Conservation (phyloP, 768 basidiomycete species). For the Coprinopsis cinerea region DNA sequence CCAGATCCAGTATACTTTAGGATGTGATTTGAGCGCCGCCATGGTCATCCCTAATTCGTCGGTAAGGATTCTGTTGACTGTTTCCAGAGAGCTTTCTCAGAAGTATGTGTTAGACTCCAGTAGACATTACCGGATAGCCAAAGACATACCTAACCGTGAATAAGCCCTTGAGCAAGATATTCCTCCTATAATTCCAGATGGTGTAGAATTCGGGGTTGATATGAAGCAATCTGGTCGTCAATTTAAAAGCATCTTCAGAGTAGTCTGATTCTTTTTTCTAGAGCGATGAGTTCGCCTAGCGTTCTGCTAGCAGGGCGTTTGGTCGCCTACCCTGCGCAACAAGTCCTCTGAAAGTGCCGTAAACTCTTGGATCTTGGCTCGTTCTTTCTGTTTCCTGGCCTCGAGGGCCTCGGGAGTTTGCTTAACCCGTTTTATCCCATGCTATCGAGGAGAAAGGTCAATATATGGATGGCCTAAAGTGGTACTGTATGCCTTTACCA, state of each 20-base stretch:
- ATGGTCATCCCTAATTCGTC: slow-evolving; percentile 81
- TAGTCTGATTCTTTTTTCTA: slow-evolving; percentile 71
- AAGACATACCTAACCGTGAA: slow-evolving; percentile 57
- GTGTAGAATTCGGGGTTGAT: slow-evolving; percentile 96
- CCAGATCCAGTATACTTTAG: slow-evolving; percentile 99
- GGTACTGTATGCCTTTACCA: neutral
- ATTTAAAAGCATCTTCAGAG: slow-evolving; percentile 66
- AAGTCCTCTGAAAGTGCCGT: slow-evolving; percentile 58
- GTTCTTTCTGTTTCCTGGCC: slow-evolving; percentile 65
- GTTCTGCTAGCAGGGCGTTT: slow-evolving; percentile 4
- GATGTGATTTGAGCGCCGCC: slow-evolving; percentile 71
- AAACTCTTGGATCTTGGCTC: slow-evolving; percentile 72
- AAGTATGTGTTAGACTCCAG: slow-evolving; percentile 12
- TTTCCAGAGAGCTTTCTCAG: slow-evolving; percentile 47
- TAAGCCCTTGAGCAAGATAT: slow-evolving; percentile 66
- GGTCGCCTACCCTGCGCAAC: slow-evolving; percentile 51
- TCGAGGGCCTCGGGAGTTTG: slow-evolving; percentile 57
- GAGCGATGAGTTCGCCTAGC: slow-evolving; percentile 2
- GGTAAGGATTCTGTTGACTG: slow-evolving; percentile 57
- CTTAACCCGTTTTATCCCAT: slow-evolving; percentile 60
- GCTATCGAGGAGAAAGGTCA: slow-evolving; percentile 34
- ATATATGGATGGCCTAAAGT: neutral
- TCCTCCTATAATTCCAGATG: slow-evolving; percentile 89
- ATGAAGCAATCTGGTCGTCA: slow-evolving; percentile 72
- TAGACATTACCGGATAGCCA: neutral